These are phyloP conservation scores for Diaporthe ampelina DNA, from an alignment of 2,329 filamentous ascomycete species.

Conservation along the genomic window DNA sequence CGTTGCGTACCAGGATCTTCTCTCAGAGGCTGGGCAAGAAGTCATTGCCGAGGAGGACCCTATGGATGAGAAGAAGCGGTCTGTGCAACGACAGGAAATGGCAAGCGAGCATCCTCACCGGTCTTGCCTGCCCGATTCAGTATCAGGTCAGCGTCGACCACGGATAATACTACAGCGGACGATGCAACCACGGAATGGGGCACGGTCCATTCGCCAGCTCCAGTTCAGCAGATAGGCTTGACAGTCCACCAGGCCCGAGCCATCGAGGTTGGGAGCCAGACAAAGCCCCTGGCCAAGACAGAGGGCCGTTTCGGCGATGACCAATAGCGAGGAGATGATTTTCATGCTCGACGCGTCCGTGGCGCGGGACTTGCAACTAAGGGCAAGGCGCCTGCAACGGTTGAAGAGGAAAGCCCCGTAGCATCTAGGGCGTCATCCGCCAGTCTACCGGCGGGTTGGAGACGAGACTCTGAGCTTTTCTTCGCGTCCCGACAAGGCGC, in stretches of 20 bases:
- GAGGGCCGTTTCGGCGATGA: conserved; percentile 46
- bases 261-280: conserved; percentile 52
- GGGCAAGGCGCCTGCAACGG: not conserved
- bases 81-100: conserved; percentile 45
- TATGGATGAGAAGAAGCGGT: conserved; percentile 37
- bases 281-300: conserved; percentile 39
- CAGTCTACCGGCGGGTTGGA: conserved; percentile 70
- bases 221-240: conserved; percentile 59
- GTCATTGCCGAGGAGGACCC: conserved; percentile 56
- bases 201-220: conserved; percentile 64
- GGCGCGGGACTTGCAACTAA: conserved; percentile 41
- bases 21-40: conserved; percentile 52
- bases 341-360: conserved; percentile 59
- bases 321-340: conserved; percentile 55
- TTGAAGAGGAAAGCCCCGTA: conserved; percentile 43
- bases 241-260: conserved; percentile 57
- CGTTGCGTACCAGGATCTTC: conserved; percentile 48
- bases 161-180: conserved; percentile 58
- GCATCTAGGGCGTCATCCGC: conserved; percentile 43
- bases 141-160: conserved; percentile 50
- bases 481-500: conserved; percentile 59
- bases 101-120: conserved; percentile 64
- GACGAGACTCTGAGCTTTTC: conserved; percentile 73
- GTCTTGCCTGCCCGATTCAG: conserved; percentile 58
- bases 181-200: conserved; percentile 63